A percentile compares a stretch with the other conserved stretches of the same genome.
These are phyloP conservation scores for Acacia concinna DNA, from an alignment of 331 rosid species.

Conservation along the genomic window DNA sequence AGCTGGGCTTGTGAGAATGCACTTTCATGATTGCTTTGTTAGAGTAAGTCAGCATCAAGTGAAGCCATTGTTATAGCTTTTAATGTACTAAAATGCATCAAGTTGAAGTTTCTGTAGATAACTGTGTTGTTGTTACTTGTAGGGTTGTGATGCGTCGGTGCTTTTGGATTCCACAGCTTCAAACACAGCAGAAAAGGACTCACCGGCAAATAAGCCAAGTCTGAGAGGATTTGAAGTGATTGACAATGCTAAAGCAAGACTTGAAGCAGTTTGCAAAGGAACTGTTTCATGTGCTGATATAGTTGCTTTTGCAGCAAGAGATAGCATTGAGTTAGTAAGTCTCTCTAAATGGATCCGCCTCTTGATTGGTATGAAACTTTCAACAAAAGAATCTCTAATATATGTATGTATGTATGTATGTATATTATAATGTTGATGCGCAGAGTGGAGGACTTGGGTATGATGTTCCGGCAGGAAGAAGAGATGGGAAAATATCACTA, in stretches of 20 bases:
- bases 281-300: slow-evolving; percentile 77
- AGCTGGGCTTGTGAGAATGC: slow-evolving; percentile 73
- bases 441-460: slow-evolving; percentile 65
- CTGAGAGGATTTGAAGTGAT: slow-evolving; percentile 64
- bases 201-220: slow-evolving; percentile 71
- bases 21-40: slow-evolving; percentile 74
- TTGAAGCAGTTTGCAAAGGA: slow-evolving; percentile 61
- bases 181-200: slow-evolving; percentile 69
- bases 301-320: slow-evolving; percentile 83
- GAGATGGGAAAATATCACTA: slow-evolving; percentile 65
- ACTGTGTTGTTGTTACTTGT: slow-evolving; percentile 8
- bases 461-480: slow-evolving; percentile 83
- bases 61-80: background rate
- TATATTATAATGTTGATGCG: slow-evolving; percentile 6
- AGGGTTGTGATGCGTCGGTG: slow-evolving; percentile 81
- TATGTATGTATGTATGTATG: background rate
- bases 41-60: slow-evolving; percentile 48
- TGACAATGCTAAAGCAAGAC: slow-evolving; percentile 67
- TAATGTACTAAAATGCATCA: background rate
- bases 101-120: background rate
- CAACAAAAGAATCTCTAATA: slow-evolving; percentile 16
- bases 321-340: slow-evolving; percentile 62
- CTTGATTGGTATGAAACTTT: background rate
- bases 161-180: slow-evolving; percentile 65
- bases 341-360: background rate